A percentile compares a stretch with the other conserved stretches of the same genome.
phyloP scores from a whole-genome alignment of 345 rosid genomes.

The Pseudoturritis turrita region DNA sequence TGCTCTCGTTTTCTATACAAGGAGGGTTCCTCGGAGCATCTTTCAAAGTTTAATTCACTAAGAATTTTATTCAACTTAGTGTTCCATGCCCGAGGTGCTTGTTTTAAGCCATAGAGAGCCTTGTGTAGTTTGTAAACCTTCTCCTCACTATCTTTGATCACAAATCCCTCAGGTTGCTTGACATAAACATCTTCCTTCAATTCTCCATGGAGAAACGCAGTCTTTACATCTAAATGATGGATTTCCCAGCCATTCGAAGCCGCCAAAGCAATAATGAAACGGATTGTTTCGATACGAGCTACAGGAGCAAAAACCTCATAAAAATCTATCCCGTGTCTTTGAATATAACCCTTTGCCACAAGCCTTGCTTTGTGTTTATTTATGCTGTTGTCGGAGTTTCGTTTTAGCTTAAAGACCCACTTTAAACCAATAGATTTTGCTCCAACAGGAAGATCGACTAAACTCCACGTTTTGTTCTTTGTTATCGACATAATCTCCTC shows the following conservation, averaged over 20 bases:
- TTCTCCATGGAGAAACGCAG: background rate
- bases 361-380: background rate
- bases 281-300: background rate
- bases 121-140: background rate
- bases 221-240: background rate
- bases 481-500: background rate
- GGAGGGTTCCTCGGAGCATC: background rate
- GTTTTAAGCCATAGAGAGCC: background rate
- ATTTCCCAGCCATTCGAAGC: background rate
- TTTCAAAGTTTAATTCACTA: background rate
- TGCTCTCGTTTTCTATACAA: background rate
- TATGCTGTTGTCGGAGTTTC: too few species aligned
- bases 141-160: background rate
- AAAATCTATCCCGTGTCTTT: background rate
- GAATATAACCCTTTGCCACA: background rate
- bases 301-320: background rate
- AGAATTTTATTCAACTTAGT: background rate
- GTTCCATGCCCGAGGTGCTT: background rate
- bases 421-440: background rate
- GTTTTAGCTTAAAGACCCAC: background rate
- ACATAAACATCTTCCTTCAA: background rate
- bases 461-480: background rate
- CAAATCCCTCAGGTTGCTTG: background rate
- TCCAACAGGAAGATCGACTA: background rate
- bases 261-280: background rate